Base-by-base conservation (phyloP, 805 yeast species). In the Vanderwaltozyma verrucispora region DNA sequence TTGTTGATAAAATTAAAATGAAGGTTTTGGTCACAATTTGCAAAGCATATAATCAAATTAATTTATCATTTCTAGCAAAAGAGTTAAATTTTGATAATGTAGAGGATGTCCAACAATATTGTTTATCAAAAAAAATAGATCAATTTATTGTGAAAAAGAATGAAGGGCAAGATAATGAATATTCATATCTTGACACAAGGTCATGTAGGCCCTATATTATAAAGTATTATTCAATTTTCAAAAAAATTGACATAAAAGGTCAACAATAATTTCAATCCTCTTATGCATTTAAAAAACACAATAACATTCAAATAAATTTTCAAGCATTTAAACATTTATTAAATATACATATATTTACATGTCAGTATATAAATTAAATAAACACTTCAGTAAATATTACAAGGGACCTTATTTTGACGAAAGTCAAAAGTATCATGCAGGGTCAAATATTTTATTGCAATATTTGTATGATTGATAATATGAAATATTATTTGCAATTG, bases 211-310 rank as follows among this genome's bases (percentile, higher is more conserved):
- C 61, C 0, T 51, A 52, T 0, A 57, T 76, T 4, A 55, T 62
- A 43, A 56, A 42, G 43, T 63, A 51, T 33, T 65, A 59, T 46
- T 59, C 56, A 43, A 59, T 47, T 33, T 63, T 69, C 47, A 72
- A 64, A 42, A 79, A 69, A 51, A 77, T 88, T 12, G 96, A 88
- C 53, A 87, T 89, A 44, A 88, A 88, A 64, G 97, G 97, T 1
- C 96, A 88, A 60, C 44, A 44, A 30, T 48, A 39, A 11, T 8
- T 13, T 21, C n/a, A n/a, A n/a, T n/a, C n/a, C n/a, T n/a, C n/a
- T n/a, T n/a, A n/a, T n/a, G n/a, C n/a, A n/a, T n/a, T n/a, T n/a
- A n/a, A n/a, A n/a, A n/a, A n/a, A n/a, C n/a, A n/a, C n/a, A n/a
- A n/a, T n/a, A n/a, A n/a, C n/a, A n/a, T n/a, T n/a, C n/a, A n/a